Base-by-base conservation (phyloP, 2,329 filamentous ascomycete genomes). In the Macroventuria anomochaeta region DNA sequence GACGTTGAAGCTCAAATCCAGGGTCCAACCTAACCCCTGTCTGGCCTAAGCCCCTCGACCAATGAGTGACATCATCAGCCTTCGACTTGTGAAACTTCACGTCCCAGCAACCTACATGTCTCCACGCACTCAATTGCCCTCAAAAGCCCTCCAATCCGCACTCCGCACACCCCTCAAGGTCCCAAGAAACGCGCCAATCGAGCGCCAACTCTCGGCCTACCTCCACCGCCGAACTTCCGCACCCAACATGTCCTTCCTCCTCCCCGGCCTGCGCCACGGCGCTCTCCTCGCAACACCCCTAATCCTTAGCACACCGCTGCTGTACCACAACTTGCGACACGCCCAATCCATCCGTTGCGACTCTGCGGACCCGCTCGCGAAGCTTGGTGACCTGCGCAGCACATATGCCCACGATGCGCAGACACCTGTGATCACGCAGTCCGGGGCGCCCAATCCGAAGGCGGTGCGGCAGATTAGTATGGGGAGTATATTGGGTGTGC, bases 401-500 rank as follows among this genome's bases (percentile, higher is more conserved):
- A 62, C 72, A 25, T 79, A 79, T 34, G 59, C 74, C 28, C 58
- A 58, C 7, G 74, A 79, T 53, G 76, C 77, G 1, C 66, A 65
- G 50, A 72, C 70, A 12, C 77, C 77, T 0, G 58, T 78, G 2
- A 67, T 69, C 53, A 70, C 71, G 34, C 62, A 72, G 21, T 72
- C 69, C 11, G 77, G 77, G 2, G 64, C 70, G 1, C 57, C 76
- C 20, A 81, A 80, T 54, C 71, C 75, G 1, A 59, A 64, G 11
- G 74, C 75, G 2, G 65, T 80, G 21, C 69, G 75, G 43, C 79
- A 82, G 61, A 64, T 81, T 38, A 79, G 75, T 44, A 63, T 75
- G 47, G 80, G 80, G 4, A 80, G 77, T 53, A 77, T 81, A 55
- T 58, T 78, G 25, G 79, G 69, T 3, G 62, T 74, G 26, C 36